These are phyloP conservation scores for Hansenula lynferdii DNA, from an alignment of 1,139 yeast species.

Conservation along the genomic window DNA sequence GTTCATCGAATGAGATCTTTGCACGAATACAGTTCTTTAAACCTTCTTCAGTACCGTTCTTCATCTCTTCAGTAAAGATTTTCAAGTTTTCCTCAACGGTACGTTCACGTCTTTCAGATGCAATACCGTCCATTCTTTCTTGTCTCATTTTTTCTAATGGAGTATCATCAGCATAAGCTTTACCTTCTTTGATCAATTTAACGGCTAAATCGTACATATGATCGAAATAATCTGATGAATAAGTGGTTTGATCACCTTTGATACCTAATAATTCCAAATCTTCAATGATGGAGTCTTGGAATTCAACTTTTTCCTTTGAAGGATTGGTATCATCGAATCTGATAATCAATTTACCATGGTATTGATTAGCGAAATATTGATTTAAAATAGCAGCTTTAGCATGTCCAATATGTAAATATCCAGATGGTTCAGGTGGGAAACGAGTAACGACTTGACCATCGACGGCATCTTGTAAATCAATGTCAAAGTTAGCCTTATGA, in stretches of 20 bases:
- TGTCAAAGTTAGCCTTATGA: conserved; percentile 90
- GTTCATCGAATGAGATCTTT: conserved; percentile 83
- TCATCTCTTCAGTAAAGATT: conserved; percentile 86
- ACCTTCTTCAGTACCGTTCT: conserved; percentile 87
- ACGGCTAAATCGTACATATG: conserved; percentile 83
- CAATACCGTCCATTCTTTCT: conserved; percentile 95
- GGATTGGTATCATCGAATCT: conserved; percentile 98
- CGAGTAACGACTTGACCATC: conserved; percentile 95
- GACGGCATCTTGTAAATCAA: conserved; percentile 84
- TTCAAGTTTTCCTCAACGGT: conserved; percentile 84
- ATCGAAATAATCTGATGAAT: conserved; percentile 90
- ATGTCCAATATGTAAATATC: conserved; percentile 95
- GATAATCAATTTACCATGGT: conserved; percentile 90
- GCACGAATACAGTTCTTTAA: conserved; percentile 90
- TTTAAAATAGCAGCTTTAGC: conserved; percentile 96
- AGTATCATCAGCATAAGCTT: conserved; percentile 96
- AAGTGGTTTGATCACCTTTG: conserved; percentile 81
- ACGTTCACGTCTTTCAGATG: conserved; percentile 86
- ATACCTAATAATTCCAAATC: conserved; percentile 86
- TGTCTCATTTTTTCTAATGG: conserved; percentile 93
- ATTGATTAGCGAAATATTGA: conserved; percentile 90
- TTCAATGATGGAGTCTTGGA: conserved; percentile 86
- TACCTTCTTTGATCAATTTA: conserved; percentile 85
- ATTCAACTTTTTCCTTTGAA: conserved; percentile 88
- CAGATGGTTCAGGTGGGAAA: conserved; percentile 87